Evolutionary conservation across 768 basidiomycete species (phyloP).

Genomic region (Trametes villosa): DNA sequence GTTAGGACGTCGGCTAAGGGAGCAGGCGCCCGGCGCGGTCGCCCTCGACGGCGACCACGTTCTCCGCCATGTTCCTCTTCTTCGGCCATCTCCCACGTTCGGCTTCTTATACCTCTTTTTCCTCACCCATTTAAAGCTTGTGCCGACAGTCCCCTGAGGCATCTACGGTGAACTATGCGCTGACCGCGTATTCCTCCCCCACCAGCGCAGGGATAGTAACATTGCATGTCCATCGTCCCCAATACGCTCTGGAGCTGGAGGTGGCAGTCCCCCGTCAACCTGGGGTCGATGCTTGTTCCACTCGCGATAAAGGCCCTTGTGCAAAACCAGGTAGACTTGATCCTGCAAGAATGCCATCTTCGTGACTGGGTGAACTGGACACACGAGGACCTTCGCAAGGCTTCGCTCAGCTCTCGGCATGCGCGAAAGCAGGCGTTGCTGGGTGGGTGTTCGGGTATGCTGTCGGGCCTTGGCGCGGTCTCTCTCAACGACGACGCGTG

Average conservation of each 20-base stretch:
- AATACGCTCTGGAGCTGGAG: background rate
- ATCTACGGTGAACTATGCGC: too few species aligned
- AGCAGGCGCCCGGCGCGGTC: too few species aligned
- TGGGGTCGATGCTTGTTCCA: background rate
- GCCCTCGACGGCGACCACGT: too few species aligned
- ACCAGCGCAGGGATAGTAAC: too few species aligned
- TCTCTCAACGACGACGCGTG: background rate
- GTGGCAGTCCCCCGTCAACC: background rate
- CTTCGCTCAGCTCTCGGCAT: background rate
- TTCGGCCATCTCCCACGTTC: too few species aligned
- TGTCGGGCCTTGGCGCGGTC: background rate
- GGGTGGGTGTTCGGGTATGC: background rate
- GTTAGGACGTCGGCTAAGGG: too few species aligned
- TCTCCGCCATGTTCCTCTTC: too few species aligned
- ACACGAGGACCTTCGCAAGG: constrained; percentile 5
- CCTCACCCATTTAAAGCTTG: too few species aligned
- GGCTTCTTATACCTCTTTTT: too few species aligned
- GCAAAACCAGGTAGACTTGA: constrained; percentile 5
- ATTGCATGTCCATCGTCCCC: background rate
- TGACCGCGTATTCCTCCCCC: too few species aligned
- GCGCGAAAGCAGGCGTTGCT: background rate
- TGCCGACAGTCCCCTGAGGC: too few species aligned
- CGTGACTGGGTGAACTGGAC: constrained; percentile 2
- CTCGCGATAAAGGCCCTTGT: background rate
- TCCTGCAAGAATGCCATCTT: background rate